phyloP scores from a whole-genome alignment of 805 yeast species.

The Wickerhamomyces chambardii region DNA sequence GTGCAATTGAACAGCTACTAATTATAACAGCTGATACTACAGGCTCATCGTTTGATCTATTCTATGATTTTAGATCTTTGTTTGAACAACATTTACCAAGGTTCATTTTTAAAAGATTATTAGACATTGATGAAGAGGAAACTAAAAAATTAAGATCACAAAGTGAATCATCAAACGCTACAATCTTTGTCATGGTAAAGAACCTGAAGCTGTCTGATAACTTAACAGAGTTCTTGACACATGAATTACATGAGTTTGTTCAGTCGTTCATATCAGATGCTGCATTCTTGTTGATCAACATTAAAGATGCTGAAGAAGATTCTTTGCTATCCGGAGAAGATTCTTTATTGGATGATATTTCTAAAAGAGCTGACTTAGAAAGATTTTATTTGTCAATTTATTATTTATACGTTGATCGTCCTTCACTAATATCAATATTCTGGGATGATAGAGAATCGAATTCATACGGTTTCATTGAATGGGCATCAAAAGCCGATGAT shows the following conservation, averaged over 20 bases:
- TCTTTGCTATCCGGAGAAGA: constrained; percentile 49
- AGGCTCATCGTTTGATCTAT: constrained; percentile 32
- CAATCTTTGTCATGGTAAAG: constrained; percentile 13
- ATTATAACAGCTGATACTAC: constrained; percentile 52
- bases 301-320: constrained; percentile 72
- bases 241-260: constrained; percentile 40
- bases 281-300: constrained; percentile 55
- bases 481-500: constrained; percentile 82
- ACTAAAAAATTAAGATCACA: constrained; percentile 23
- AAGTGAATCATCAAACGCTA: constrained; percentile 9
- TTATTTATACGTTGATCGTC: constrained; percentile 56
- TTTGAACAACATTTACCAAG: constrained; percentile 61
- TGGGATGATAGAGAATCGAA: constrained; percentile 65
- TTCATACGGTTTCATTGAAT: constrained; percentile 71
- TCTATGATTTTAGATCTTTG: constrained; percentile 58
- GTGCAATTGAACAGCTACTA: constrained; percentile 64
- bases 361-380: constrained; percentile 79
- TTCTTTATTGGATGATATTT: constrained; percentile 49
- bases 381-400: constrained; percentile 73
- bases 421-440: constrained; percentile 45
- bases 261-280: constrained; percentile 50
- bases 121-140: constrained; percentile 37
- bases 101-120: constrained; percentile 39
- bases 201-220: constrained; percentile 15
- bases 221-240: constrained; percentile 21